Base-by-base conservation (phyloP, 176 grass and related monocot species). In the Pontederia crassipes region DNA sequence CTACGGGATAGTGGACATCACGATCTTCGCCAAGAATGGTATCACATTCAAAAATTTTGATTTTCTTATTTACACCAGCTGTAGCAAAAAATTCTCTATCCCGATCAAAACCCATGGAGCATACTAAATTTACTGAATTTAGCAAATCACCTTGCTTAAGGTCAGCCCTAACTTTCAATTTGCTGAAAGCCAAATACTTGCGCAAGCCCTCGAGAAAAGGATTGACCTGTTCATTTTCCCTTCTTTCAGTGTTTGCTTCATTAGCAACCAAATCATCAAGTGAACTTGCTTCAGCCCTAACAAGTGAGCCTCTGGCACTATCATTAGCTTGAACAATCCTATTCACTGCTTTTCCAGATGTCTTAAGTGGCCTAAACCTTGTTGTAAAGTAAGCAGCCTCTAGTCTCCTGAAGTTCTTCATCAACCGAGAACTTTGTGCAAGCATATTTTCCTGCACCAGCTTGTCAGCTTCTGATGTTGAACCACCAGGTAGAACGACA, bases 1-100 rank as follows among this genome's bases (percentile, higher is more conserved):
- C 94, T 63, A 92, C 76, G 65, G 94, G 94, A 81, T 98, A 98
- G 66, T 98, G 88, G 64, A 98, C 89, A 18, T 92, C 94, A 60
- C 84, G 79, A 54, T 92, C 81, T 71, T 92, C 82, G 68, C 86
- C 92, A 66, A 93, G 75, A 81, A 98, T 89, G 76, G 81, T 78
- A 76, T 90, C 76, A 64, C 83, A 98, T 61, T 98, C 94, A 57
- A 98, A 98, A 49, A 98, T 83, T 88, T 98, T 90, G 73, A 98
- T 98, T 74, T 98, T 98, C 84, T 83, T 98, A 77, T 92, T 98
- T 75, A 98, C 84, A 80, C 94, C 94, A 40, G 94, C 94, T 63
- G 88, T 88, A 61, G 94, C 94, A 46, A 98, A 98, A 67, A 86
- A 81, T 48, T 92, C 94, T 40, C 80, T 89, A 81, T 98, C 94